These are phyloP conservation scores for Tagetes patula DNA, from an alignment of 129 eudicot species.

Conservation along the genomic window DNA sequence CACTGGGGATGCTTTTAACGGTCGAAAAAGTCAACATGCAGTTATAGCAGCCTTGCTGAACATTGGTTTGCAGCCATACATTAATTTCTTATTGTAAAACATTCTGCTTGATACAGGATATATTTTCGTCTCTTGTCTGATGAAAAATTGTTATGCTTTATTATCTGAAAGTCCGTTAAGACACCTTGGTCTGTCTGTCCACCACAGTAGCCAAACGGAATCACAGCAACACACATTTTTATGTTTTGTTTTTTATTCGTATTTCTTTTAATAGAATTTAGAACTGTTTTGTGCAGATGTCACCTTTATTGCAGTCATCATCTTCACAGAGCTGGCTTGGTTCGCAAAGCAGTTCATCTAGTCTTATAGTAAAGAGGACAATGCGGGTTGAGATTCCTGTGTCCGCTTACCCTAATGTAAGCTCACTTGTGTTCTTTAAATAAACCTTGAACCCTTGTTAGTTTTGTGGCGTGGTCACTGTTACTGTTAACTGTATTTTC, in stretches of 20 bases:
- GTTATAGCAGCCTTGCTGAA: conserved; percentile 27
- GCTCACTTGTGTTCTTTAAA: conserved; percentile 9
- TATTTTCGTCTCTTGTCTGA: conserved; percentile 6
- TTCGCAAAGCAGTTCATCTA: conserved; percentile 89
- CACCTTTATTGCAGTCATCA: conserved; percentile 74
- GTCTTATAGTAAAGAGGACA: conserved; percentile 87
- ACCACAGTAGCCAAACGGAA: conserved; percentile 20
- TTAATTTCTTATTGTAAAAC: conserved; percentile 7
- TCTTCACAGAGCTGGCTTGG: conserved; percentile 92
- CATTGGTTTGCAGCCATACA: conserved; percentile 35
- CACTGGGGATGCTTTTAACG: conserved; percentile 38
- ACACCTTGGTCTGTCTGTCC: conserved; percentile 27
- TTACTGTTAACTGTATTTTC: conserved; percentile 26
- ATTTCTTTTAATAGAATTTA: conserved; percentile 19
- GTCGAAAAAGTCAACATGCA: conserved; percentile 26
- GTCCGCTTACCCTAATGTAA: conserved; percentile 80
- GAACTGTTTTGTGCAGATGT: conserved; percentile 63
- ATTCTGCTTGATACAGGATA: not conserved
- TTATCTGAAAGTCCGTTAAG: not conserved
- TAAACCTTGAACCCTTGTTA: not conserved
- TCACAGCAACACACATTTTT: conserved; percentile 6
- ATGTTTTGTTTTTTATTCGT: not conserved
- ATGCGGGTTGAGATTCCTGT: conserved; percentile 94
- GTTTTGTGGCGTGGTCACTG: conserved; percentile 5
- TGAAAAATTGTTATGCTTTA: conserved; percentile 22